A percentile compares a stretch with the other conserved stretches of the same genome.
Evolutionary conservation across 176 grass and related monocot species (phyloP).

Genomic region (Eleusine indica): DNA sequence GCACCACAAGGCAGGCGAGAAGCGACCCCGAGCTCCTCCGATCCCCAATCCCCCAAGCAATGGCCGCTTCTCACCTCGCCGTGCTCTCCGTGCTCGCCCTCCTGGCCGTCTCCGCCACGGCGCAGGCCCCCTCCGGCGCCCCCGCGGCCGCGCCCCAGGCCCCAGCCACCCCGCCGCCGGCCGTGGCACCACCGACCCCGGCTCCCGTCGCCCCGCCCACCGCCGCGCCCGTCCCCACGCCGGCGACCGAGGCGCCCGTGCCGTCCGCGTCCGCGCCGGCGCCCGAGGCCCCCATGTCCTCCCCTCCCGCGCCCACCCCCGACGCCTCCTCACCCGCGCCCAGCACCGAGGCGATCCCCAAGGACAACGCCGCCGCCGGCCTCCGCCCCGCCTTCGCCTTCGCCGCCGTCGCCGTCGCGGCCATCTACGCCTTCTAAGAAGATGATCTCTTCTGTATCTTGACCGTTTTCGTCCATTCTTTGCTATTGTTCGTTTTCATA

Average conservation of each 20-base stretch:
- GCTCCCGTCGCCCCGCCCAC: slow-evolving; percentile 37
- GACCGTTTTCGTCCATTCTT: slow-evolving; percentile 32
- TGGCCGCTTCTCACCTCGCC: slow-evolving; percentile 54
- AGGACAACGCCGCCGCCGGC: slow-evolving; percentile 21
- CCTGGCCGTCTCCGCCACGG: slow-evolving; percentile 47
- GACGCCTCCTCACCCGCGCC: slow-evolving; percentile 23
- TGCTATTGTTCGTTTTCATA: background rate
- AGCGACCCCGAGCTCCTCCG: slow-evolving; percentile 2
- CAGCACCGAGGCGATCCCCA: slow-evolving; percentile 34
- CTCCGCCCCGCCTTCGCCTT: slow-evolving; percentile 55
- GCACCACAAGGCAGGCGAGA: slow-evolving; percentile 22
- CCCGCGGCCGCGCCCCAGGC: slow-evolving; percentile 43
- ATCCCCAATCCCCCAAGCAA: background rate
- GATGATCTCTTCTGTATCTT: slow-evolving; percentile 24
- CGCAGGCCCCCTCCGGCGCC: slow-evolving; percentile 38
- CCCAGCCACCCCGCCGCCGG: slow-evolving; percentile 37
- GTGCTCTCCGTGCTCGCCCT: slow-evolving; percentile 49
- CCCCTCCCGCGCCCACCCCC: slow-evolving; percentile 23
- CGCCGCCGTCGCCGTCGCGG: slow-evolving; percentile 35
- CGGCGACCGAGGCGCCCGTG: slow-evolving; percentile 9
- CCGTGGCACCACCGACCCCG: slow-evolving; percentile 13
- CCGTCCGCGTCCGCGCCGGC: slow-evolving; percentile 44
- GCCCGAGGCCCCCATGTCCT: slow-evolving; percentile 32
- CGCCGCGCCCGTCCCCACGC: slow-evolving; percentile 14
- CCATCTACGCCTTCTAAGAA: slow-evolving; percentile 51